These are phyloP conservation scores for Thelonectria blattea DNA, from an alignment of 2,329 filamentous ascomycete species.

Conservation along the genomic window DNA sequence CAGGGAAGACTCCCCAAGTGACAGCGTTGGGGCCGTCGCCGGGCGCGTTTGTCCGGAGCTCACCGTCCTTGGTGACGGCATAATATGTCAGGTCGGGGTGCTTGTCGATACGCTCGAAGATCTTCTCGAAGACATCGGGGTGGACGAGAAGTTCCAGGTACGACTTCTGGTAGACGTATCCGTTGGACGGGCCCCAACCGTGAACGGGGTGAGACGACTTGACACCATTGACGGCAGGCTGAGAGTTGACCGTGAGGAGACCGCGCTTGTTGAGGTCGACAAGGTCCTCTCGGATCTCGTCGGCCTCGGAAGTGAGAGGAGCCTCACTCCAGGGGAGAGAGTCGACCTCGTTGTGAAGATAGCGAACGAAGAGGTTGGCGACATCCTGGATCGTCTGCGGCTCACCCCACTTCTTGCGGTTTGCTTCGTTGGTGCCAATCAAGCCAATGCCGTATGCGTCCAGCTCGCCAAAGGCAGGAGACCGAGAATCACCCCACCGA, in stretches of 20 bases:
- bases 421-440: slow-evolving; percentile 94
- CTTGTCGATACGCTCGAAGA: slow-evolving; percentile 78
- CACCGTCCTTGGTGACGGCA: slow-evolving; percentile 83
- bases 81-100: slow-evolving; percentile 91
- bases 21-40: slow-evolving; percentile 94
- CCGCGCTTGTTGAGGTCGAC: slow-evolving; percentile 85
- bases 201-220: slow-evolving; percentile 86
- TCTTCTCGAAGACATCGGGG: slow-evolving; percentile 76
- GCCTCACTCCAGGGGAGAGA: slow-evolving; percentile 94
- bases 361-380: slow-evolving; percentile 81
- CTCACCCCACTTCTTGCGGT: slow-evolving; percentile 92
- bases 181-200: slow-evolving; percentile 93
- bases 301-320: slow-evolving; percentile 81
- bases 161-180: slow-evolving; percentile 98
- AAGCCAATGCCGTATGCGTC: slow-evolving; percentile 94
- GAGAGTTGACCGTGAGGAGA: slow-evolving; percentile 94
- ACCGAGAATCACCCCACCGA: slow-evolving; percentile 96
- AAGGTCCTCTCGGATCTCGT: slow-evolving; percentile 77
- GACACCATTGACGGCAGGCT: slow-evolving; percentile 90
- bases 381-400: slow-evolving; percentile 82
- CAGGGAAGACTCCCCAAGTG: slow-evolving; percentile 98
- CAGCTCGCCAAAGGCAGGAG: slow-evolving; percentile 93
- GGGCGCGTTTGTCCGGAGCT: slow-evolving; percentile 82
- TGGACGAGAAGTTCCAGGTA: slow-evolving; percentile 92
- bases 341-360: slow-evolving; percentile 80